Evolutionary conservation across 2,329 filamentous ascomycete species (phyloP).

Genomic region (Nemania abortiva): DNA sequence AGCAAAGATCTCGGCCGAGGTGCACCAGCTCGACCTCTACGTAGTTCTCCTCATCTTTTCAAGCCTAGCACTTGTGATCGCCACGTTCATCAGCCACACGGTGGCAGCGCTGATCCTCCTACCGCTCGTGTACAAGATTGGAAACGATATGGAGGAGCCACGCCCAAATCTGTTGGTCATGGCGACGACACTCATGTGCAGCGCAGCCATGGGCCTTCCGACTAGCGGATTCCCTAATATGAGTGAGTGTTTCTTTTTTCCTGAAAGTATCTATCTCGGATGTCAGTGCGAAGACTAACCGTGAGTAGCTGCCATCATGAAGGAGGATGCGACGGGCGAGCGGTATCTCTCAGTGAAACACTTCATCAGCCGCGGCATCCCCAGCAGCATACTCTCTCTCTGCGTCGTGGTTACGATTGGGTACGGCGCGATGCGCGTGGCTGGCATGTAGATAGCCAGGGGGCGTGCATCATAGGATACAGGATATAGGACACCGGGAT

Average conservation of each 20-base stretch:
- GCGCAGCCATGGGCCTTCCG: slow-evolving; percentile 95
- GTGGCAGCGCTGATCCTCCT: slow-evolving; percentile 96
- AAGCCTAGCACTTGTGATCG: slow-evolving; percentile 86
- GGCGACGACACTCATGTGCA: slow-evolving; percentile 95
- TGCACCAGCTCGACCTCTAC: slow-evolving; percentile 86
- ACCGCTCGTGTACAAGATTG: slow-evolving; percentile 89
- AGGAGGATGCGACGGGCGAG: slow-evolving; percentile 94
- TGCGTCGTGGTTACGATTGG: slow-evolving; percentile 87
- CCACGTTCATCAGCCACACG: slow-evolving; percentile 97
- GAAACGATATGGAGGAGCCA: slow-evolving; percentile 84
- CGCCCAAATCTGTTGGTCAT: slow-evolving; percentile 96
- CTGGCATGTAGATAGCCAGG: slow-evolving; percentile 46
- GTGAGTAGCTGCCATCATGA: slow-evolving; percentile 86
- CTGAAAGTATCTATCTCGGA: neutral
- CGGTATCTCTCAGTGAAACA: slow-evolving; percentile 92
- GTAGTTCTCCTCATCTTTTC: slow-evolving; percentile 88
- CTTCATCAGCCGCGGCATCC: slow-evolving; percentile 93
- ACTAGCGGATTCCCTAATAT: slow-evolving; percentile 99
- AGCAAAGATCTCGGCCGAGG: slow-evolving; percentile 75
- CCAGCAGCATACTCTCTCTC: slow-evolving; percentile 85
- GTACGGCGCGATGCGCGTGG: slow-evolving; percentile 86
- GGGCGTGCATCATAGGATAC: neutral
- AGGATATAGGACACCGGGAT: neutral
- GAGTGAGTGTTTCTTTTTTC: slow-evolving; percentile 75
- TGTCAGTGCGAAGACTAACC: slow-evolving; percentile 33